These are phyloP conservation scores for Adenanthera pavonina DNA, from an alignment of 306 rosid species.

Conservation along the genomic window DNA sequence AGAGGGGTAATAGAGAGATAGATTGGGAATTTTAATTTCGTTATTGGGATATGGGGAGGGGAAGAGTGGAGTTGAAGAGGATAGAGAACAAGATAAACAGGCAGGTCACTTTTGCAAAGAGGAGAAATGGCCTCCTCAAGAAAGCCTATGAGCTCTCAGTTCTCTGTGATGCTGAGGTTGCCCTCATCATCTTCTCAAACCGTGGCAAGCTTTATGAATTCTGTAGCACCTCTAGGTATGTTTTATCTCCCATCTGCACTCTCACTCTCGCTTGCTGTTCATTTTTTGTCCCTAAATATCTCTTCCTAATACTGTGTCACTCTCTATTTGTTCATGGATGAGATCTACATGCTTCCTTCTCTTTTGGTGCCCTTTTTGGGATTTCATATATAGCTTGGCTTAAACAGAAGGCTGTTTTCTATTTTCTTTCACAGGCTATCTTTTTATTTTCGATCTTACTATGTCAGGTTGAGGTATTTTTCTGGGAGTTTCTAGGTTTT, in stretches of 20 bases:
- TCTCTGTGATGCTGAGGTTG: conserved; percentile 97
- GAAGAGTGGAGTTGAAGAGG: conserved; percentile 96
- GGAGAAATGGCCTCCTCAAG: conserved; percentile 91
- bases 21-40: conserved; percentile 1
- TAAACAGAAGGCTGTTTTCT: background rate
- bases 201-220: conserved; percentile 93
- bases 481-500: background rate
- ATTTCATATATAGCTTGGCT: background rate
- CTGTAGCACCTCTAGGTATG: conserved; percentile 80
- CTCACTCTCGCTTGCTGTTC: background rate
- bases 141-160: conserved; percentile 92
- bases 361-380: conserved; percentile 1
- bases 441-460: background rate
- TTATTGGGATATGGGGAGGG: conserved; percentile 71
- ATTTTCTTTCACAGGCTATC: background rate
- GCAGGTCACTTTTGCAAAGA: conserved; percentile 91
- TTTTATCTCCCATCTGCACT: background rate
- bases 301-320: background rate
- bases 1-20: background rate
- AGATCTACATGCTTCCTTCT: conserved; percentile 39
- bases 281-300: background rate
- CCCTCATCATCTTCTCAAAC: conserved; percentile 90
- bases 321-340: conserved; percentile 1
- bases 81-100: conserved; percentile 98
- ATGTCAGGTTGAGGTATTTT: background rate